phyloP scores from a whole-genome alignment of 306 rosid genomes.

The Cicer yamashitae region DNA sequence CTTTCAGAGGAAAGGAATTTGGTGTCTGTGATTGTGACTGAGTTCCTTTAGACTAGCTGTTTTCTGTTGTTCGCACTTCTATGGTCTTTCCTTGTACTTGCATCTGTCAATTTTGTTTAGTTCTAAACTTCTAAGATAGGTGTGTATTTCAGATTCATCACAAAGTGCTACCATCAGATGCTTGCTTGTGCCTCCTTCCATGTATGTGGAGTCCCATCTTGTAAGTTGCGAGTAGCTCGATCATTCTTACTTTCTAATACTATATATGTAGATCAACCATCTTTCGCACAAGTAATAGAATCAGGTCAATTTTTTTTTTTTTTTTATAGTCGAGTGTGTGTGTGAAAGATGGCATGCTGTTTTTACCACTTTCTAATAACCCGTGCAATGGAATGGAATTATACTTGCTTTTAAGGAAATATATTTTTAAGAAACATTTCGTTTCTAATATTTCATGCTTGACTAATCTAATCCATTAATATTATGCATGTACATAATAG shows the following conservation, averaged over 20 bases:
- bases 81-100: slow-evolving; percentile 12
- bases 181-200: neutral
- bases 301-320: neutral
- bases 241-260: neutral
- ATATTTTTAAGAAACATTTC: neutral
- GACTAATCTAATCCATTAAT: slow-evolving; percentile 2
- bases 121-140: neutral
- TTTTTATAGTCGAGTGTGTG: neutral
- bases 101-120: neutral
- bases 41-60: neutral
- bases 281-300: slow-evolving; percentile 3
- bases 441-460: neutral
- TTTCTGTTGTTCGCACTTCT: neutral
- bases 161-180: neutral
- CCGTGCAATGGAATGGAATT: neutral
- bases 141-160: neutral
- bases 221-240: neutral
- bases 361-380: neutral
- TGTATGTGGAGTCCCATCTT: neutral
- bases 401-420: neutral
- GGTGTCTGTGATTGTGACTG: neutral
- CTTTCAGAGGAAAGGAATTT: neutral
- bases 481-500: neutral
- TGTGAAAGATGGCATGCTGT: neutral
- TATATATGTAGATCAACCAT: neutral